Conservation (phyloP, 371 early-diverging fungal genomes). For the Batkoa obscura region DNA sequence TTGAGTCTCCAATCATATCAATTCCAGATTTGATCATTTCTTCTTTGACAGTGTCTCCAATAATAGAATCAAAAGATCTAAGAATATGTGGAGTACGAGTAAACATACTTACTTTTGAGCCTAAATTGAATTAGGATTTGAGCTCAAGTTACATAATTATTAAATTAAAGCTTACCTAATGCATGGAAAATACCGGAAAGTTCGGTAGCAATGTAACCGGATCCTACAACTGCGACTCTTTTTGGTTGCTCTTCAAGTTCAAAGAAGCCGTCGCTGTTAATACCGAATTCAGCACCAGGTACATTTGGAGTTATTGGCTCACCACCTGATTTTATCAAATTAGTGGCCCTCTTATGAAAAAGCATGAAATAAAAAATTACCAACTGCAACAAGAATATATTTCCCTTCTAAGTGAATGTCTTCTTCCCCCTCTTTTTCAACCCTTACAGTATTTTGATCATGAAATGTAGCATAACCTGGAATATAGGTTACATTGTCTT, state of each 20-base stretch:
- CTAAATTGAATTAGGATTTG: slow-evolving; percentile 12
- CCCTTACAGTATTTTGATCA: slow-evolving; percentile 46
- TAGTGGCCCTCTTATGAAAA: neutral
- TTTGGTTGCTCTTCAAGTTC: slow-evolving; percentile 78
- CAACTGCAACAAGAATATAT: slow-evolving; percentile 79
- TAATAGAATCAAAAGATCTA: slow-evolving; percentile 76
- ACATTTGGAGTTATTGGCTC: slow-evolving; percentile 48
- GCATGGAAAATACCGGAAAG: slow-evolving; percentile 85
- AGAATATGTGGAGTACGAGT: slow-evolving; percentile 73
- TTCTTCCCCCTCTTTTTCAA: slow-evolving; percentile 29
- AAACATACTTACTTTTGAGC: slow-evolving; percentile 71
- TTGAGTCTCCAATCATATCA: slow-evolving; percentile 45
- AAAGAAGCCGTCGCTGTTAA: slow-evolving; percentile 93
- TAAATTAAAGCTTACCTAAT: slow-evolving; percentile 18
- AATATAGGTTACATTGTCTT: slow-evolving; percentile 67
- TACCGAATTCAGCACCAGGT: slow-evolving; percentile 73
- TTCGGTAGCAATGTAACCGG: slow-evolving; percentile 85
- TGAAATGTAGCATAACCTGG: slow-evolving; percentile 73
- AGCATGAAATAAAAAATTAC: slow-evolving; percentile 14
- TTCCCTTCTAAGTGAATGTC: slow-evolving; percentile 37
- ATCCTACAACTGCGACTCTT: slow-evolving; percentile 72
- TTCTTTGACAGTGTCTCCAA: slow-evolving; percentile 59
- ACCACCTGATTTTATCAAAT: slow-evolving; percentile 23
- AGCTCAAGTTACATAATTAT: too few species aligned
- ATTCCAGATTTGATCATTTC: slow-evolving; percentile 54